Percentiles rank a stretch among this genome's conserved stretches.
Evolutionary conservation across 2,329 filamentous ascomycete genomes (phyloP).

Genomic region (Aspergillus ochraceus): DNA sequence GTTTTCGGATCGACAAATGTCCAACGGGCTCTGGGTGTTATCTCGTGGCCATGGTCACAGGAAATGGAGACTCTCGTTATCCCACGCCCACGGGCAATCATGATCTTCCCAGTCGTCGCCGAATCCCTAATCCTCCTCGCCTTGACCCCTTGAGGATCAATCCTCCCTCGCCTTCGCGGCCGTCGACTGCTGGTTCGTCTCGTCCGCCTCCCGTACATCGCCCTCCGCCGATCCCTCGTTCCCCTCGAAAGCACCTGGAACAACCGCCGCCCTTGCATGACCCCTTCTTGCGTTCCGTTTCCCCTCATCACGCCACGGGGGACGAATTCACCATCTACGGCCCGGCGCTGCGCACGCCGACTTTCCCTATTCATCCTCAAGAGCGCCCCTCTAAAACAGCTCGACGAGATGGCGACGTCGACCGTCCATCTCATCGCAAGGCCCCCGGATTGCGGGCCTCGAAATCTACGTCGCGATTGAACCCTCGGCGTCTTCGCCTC

Average conservation of each 20-base stretch:
- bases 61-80: conserved; percentile 39
- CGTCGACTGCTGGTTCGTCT: conserved; percentile 19
- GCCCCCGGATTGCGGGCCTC: conserved; percentile 33
- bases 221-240: conserved; percentile 21
- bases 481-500: conserved; percentile 27
- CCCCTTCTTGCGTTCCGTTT: conserved; percentile 16
- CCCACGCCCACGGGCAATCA: conserved; percentile 33
- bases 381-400: conserved; percentile 18
- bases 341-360: conserved; percentile 22
- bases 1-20: conserved; percentile 38
- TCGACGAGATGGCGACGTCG: conserved; percentile 23
- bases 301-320: conserved; percentile 14
- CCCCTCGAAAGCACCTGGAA: conserved; percentile 16
- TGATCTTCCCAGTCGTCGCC: conserved; percentile 31
- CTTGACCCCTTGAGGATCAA: conserved; percentile 32
- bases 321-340: conserved; percentile 14
- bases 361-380: conserved; percentile 22
- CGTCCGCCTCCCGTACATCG: conserved; percentile 23
- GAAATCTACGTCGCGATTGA: conserved; percentile 36
- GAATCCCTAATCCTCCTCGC: conserved; percentile 29
- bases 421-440: conserved; percentile 27
- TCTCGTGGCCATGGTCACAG: conserved; percentile 47
- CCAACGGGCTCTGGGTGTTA: conserved; percentile 37
- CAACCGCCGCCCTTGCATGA: conserved; percentile 15
- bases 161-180: conserved; percentile 25